Conservation (phyloP, 2,329 filamentous ascomycete genomes). For the Cladophialophora chaetospira region DNA sequence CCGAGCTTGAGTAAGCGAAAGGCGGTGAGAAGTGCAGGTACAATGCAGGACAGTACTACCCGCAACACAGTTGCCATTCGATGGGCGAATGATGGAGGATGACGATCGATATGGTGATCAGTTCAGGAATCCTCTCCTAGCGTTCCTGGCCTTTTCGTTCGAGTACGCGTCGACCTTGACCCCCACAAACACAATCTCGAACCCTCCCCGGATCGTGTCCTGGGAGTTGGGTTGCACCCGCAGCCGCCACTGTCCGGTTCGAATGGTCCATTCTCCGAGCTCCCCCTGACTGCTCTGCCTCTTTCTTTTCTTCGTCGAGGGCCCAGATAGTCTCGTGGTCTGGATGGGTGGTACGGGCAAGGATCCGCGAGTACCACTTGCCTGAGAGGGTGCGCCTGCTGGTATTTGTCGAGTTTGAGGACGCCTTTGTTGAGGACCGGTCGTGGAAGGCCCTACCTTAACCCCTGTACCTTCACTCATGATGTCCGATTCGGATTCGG, state of each 20-base stretch:
- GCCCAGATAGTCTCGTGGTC: conserved; percentile 18
- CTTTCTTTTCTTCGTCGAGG: conserved; percentile 27
- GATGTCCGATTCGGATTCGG: conserved; percentile 27
- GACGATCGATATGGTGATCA: conserved; percentile 5
- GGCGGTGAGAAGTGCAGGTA: neutral
- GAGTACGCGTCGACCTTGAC: conserved; percentile 75
- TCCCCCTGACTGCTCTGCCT: conserved; percentile 25
- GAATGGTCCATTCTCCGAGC: conserved; percentile 60
- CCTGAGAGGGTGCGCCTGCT: conserved; percentile 6
- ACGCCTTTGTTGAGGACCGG: conserved; percentile 12
- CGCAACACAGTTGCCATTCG: too few species aligned
- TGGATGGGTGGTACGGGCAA: conserved; percentile 21
- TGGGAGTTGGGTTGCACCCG: conserved; percentile 57
- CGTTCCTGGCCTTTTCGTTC: conserved; percentile 67
- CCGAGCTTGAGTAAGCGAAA: conserved; percentile 3
- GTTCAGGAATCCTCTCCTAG: conserved; percentile 63
- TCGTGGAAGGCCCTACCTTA: conserved; percentile 6
- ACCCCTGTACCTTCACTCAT: conserved; percentile 21
- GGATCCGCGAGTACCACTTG: conserved; percentile 1
- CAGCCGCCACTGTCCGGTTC: conserved; percentile 71
- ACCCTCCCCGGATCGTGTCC: conserved; percentile 49
- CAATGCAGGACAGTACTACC: too few species aligned
- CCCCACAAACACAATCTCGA: conserved; percentile 72
- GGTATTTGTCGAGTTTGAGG: conserved; percentile 23
- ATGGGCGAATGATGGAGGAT: neutral